Evolutionary conservation across 75 land plant species (phyloP).

Genomic region (Adiantum capillusveneris): DNA sequence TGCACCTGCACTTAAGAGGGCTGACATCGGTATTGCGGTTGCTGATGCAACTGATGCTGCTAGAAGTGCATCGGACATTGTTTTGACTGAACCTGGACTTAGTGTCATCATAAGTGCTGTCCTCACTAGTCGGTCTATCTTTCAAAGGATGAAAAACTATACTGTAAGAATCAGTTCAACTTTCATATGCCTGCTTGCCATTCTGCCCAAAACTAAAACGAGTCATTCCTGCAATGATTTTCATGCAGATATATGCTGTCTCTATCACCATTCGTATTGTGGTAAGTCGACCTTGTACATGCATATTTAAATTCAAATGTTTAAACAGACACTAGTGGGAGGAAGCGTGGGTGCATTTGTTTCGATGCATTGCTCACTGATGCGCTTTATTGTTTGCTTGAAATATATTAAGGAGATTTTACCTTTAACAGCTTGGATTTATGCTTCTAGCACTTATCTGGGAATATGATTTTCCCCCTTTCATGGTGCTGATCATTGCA

Average conservation of each 20-base stretch:
- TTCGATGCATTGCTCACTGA: too few species aligned
- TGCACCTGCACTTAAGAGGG: conserved; percentile 96
- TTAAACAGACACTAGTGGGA: neutral
- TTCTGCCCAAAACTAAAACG: too few species aligned
- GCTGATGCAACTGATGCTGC: conserved; percentile 99
- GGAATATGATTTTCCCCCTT: conserved; percentile 91
- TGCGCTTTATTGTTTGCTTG: too few species aligned
- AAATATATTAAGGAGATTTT: too few species aligned
- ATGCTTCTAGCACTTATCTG: conserved; percentile 82
- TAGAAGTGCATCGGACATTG: conserved; percentile 93
- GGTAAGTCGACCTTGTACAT: conserved; percentile 42
- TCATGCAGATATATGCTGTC: conserved; percentile 91
- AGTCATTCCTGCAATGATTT: neutral
- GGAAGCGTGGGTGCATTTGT: neutral
- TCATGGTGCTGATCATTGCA: conserved; percentile 94
- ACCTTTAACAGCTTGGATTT: conserved; percentile 65
- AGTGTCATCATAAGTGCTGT: conserved; percentile 96
- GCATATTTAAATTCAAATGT: too few species aligned
- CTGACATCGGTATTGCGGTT: conserved; percentile 94
- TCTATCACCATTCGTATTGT: conserved; percentile 96
- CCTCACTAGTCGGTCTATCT: conserved; percentile 87
- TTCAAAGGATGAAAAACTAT: conserved; percentile 97
- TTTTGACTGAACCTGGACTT: conserved; percentile 89
- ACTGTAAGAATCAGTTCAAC: conserved; percentile 43
- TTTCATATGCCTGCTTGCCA: too few species aligned